phyloP scores from a whole-genome alignment of 495 filamentous ascomycete genomes.

The Neurospora sp. region DNA sequence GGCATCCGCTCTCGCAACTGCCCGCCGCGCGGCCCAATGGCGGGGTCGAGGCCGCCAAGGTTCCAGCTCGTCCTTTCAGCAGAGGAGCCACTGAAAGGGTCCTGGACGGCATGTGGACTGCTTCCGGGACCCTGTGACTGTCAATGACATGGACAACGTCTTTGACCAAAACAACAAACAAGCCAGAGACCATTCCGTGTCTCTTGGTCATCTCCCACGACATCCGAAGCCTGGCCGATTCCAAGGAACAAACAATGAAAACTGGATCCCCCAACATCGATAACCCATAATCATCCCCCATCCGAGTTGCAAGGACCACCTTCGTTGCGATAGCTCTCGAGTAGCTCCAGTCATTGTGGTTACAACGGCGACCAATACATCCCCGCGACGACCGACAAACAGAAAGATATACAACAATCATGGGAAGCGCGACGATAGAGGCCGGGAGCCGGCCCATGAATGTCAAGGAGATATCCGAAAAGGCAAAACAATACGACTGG shows the following conservation, averaged over 20 bases:
- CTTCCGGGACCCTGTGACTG: background rate
- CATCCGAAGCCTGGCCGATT: background rate
- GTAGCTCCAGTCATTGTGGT: background rate
- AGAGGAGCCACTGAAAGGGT: background rate
- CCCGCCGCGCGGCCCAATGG: background rate
- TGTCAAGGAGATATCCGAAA: slow-evolving; percentile 58
- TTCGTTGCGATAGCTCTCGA: background rate
- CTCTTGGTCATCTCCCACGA: background rate
- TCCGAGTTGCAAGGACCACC: background rate
- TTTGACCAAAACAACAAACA: background rate
- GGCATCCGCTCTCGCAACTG: background rate
- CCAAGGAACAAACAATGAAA: background rate
- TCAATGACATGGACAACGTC: background rate
- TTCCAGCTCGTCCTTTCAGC: background rate
- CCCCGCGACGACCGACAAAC: background rate
- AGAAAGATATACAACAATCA: background rate
- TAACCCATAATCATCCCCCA: background rate
- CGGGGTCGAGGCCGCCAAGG: background rate
- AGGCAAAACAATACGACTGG: slow-evolving; percentile 70
- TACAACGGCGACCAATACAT: background rate
- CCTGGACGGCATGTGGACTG: background rate
- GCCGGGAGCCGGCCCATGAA: slow-evolving; percentile 47
- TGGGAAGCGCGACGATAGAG: background rate
- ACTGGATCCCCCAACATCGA: background rate
- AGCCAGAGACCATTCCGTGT: background rate